A percentile compares a stretch with the other conserved stretches of the same genome.
phyloP scores from a whole-genome alignment of 768 basidiomycete species.

The Podaxis sp. region DNA sequence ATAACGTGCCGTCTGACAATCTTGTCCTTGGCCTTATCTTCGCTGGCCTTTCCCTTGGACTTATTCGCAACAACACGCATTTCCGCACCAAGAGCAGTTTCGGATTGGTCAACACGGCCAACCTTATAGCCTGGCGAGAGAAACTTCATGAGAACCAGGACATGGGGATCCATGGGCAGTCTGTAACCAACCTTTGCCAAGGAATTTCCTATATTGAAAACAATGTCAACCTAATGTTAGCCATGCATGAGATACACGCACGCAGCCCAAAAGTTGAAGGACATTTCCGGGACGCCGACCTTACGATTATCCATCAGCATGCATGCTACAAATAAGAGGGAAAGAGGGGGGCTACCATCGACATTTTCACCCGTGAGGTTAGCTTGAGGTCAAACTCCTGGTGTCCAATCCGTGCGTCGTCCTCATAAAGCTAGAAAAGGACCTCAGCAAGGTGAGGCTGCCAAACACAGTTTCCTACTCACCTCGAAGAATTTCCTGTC shows the following conservation, averaged over 20 bases:
- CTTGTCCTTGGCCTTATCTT: constrained; percentile 69
- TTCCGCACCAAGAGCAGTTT: constrained; percentile 95
- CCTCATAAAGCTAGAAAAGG: constrained; percentile 73
- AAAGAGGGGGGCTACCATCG: constrained; percentile 65
- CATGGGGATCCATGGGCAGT: background rate
- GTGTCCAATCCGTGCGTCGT: constrained; percentile 91
- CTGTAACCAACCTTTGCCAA: constrained; percentile 59
- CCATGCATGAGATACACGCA: constrained; percentile 31
- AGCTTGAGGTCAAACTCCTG: constrained; percentile 93
- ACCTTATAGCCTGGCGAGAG: constrained; percentile 74
- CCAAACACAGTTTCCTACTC: constrained; percentile 9
- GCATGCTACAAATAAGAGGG: background rate
- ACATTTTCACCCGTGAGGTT: constrained; percentile 94
- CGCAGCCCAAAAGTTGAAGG: constrained; percentile 92
- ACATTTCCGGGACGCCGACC: constrained; percentile 94
- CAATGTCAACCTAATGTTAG: background rate
- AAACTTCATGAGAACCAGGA: background rate
- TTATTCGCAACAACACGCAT: constrained; percentile 84
- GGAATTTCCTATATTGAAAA: constrained; percentile 56
- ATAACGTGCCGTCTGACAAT: constrained; percentile 72
- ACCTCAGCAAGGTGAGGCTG: background rate
- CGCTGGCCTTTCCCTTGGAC: constrained; percentile 49
- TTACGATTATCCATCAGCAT: constrained; percentile 21
- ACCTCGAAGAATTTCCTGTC: constrained; percentile 79
- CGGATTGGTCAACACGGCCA: constrained; percentile 93